Evolutionary conservation across 2,329 filamentous ascomycete species (phyloP), one percentile per base, ranked within the genome.

Genomic region (Exophiala calicioides): DNA sequence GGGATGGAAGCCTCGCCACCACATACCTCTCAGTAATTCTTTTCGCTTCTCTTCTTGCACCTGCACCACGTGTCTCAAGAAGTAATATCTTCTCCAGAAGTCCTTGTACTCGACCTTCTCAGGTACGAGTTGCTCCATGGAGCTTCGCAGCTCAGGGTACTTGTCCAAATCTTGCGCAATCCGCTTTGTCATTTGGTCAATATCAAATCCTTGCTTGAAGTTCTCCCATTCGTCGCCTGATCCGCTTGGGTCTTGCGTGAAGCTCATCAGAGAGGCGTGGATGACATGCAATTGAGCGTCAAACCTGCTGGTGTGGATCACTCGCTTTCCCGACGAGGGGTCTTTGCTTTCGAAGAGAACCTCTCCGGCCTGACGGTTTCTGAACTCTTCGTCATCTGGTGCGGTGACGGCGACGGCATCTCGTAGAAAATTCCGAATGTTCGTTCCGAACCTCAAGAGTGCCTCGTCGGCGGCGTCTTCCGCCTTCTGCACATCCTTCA

Each of bases 381-480:
- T 20, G 15, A 33, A 13, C 12, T 43, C 44, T 1, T 63, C 67
- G 1, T 73, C 75, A 3, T 75, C 72, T 0, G 88, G 89, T 0
- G 90, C 86, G 12, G 88, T 84, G 59, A 98, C 88, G 42, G 80
- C 89, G 46, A 98, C 86, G 39, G 93, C 93, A 57, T 98, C 91
- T 41, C 85, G 82, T 53, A 98, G 74, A 70, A 95, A 97, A 68
- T 91, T 86, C 27, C 88, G 80, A 37, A 98, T 82, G 60, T 93
- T 96, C 48, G 83, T 82, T 16, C 93, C 93, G 61, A 97, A 96
- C 57, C 88, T 88, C 58, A 97, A 73, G 7, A 98, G 80, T 0
- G 93, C 93, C 67, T 97, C 93, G 65, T 98, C 93, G 5, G 93
- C 93, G 3, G 91, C 91, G 63, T 97, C 91, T 68, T 98, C 93